A percentile compares a stretch with the other conserved stretches of the same genome.
These are phyloP conservation scores for Vitis rupestris DNA, from an alignment of 164 flowering plant genomes.

Conservation along the genomic window DNA sequence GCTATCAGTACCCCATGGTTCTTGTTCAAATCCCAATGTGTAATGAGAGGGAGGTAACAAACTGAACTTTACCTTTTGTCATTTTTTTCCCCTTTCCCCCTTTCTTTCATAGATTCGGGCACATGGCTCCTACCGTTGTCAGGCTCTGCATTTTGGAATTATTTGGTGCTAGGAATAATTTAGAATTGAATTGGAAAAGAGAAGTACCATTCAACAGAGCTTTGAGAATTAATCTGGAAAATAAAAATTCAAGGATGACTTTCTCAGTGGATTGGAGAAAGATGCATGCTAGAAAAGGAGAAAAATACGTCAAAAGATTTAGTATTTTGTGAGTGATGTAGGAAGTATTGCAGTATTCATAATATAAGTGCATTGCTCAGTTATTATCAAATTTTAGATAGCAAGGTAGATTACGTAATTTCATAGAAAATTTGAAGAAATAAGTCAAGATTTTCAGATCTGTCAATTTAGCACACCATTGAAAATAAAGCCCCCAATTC, in stretches of 20 bases:
- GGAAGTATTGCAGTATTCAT: too few species aligned
- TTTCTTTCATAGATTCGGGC: too few species aligned
- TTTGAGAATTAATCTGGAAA: neutral
- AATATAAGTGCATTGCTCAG: neutral
- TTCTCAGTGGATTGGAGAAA: neutral
- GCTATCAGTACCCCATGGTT: constrained; percentile 67
- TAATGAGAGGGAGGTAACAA: constrained; percentile 80
- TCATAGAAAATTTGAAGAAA: neutral
- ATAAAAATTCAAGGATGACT: neutral
- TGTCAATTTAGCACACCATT: constrained; percentile 2
- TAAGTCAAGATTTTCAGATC: constrained; percentile 1
- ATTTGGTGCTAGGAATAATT: neutral
- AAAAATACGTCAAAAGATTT: neutral
- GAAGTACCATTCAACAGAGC: neutral
- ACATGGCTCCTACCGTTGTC: neutral
- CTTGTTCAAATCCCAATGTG: constrained; percentile 96
- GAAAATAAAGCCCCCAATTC: neutral
- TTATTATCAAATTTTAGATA: neutral
- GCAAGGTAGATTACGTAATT: neutral
- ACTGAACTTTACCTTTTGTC: neutral
- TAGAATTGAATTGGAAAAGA: neutral
- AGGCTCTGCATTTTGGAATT: neutral
- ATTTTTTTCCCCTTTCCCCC: neutral
- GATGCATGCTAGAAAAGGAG: neutral
- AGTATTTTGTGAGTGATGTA: too few species aligned